Conservation (phyloP, 768 basidiomycete species). For the Tulasnella sp. region DNA sequence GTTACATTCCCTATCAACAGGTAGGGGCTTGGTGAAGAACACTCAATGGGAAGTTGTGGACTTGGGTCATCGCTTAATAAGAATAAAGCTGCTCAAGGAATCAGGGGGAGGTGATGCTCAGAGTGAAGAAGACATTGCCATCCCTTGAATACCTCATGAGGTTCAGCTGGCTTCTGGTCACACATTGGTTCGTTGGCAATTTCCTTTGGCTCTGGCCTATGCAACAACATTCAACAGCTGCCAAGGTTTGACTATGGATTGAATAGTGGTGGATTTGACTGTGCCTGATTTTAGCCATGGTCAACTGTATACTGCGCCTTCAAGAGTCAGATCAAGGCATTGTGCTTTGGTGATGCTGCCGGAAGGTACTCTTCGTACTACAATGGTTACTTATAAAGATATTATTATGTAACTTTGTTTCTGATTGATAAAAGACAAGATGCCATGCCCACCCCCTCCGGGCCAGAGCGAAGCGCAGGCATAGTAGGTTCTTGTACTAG, state of each 20-base stretch:
- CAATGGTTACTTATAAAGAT: no score
- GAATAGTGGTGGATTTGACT: slow-evolving; percentile 2
- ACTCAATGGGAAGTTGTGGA: neutral
- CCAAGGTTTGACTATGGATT: slow-evolving; percentile 15
- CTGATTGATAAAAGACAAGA: no score
- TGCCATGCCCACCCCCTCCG: no score
- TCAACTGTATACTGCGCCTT: slow-evolving; percentile 13
- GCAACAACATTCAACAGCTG: slow-evolving; percentile 17
- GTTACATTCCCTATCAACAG: slow-evolving; percentile 3
- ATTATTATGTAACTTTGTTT: no score
- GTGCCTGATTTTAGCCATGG: slow-evolving; percentile 12
- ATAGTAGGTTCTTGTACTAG: no score
- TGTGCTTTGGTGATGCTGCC: neutral
- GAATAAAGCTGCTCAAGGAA: neutral
- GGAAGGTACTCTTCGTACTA: no score
- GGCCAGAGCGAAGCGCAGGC: no score
- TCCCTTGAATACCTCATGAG: slow-evolving; percentile 8
- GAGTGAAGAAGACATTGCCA: neutral
- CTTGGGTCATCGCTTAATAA: slow-evolving; percentile 2
- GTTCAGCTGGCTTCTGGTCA: neutral
- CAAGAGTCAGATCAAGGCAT: slow-evolving; percentile 1
- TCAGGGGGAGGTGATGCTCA: neutral
- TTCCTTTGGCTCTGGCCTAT: slow-evolving; percentile 14
- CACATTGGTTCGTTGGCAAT: slow-evolving; percentile 11
- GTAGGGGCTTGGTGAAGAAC: slow-evolving; percentile 12